Percentiles rank a stretch among this genome's conserved stretches.
These are phyloP conservation scores for Paramecium caudatum DNA, from an alignment of 73 alveolate genomes.

Conservation along the genomic window DNA sequence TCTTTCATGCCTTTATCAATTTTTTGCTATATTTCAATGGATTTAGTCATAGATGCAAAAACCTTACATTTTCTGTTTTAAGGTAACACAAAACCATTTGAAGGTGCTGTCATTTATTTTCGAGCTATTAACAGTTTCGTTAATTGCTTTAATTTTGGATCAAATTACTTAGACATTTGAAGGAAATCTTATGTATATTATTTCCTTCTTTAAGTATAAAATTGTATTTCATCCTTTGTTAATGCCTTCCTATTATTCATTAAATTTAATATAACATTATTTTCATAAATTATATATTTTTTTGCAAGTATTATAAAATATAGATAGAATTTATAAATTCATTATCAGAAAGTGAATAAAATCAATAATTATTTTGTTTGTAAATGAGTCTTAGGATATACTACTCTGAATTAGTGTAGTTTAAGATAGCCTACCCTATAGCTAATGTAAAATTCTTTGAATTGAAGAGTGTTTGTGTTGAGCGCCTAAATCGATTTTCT, in stretches of 20 bases:
- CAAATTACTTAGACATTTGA: constrained; percentile 11
- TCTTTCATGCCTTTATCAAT: constrained; percentile 19
- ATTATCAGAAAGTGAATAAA: too few species aligned
- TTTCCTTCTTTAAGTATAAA: neutral
- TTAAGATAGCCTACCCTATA: too few species aligned
- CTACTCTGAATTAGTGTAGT: too few species aligned
- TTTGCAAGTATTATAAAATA: too few species aligned
- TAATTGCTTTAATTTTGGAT: constrained; percentile 27
- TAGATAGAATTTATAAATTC: too few species aligned
- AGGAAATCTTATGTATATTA: constrained; percentile 27
- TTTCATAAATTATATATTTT: too few species aligned
- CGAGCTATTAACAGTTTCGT: constrained; percentile 16
- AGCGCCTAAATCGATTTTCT: constrained; percentile 4
- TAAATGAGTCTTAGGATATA: too few species aligned
- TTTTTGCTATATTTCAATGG: constrained; percentile 45
- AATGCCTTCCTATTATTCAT: constrained; percentile 7
- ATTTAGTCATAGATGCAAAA: constrained; percentile 53
- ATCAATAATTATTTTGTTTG: too few species aligned
- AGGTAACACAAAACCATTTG: neutral
- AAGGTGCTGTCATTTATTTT: neutral
- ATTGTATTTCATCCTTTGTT: constrained; percentile 10
- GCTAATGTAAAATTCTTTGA: too few species aligned
- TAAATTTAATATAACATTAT: too few species aligned
- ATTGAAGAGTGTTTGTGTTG: too few species aligned
- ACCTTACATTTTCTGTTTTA: constrained; percentile 15